Evolutionary conservation across 179 eudicot species (phyloP).

Genomic region (Corrigiola litoralis): DNA sequence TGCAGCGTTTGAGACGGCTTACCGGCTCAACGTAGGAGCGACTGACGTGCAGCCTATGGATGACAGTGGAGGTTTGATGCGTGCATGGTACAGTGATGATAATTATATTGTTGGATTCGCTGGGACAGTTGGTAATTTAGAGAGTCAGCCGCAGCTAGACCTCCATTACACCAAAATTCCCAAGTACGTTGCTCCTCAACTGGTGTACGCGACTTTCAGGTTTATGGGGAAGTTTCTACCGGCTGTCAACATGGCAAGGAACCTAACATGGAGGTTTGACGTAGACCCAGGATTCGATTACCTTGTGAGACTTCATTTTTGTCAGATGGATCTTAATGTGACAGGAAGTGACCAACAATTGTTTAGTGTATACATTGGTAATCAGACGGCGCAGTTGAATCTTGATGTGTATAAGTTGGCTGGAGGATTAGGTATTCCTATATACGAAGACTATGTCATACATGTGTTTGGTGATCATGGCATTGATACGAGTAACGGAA

Average conservation of each 20-base stretch:
- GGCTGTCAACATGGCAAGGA: not conserved
- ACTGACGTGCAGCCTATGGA: not conserved
- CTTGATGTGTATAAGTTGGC: slow-evolving; percentile 14
- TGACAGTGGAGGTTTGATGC: slow-evolving; percentile 9
- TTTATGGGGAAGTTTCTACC: not conserved
- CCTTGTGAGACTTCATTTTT: slow-evolving; percentile 39
- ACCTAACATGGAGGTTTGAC: slow-evolving; percentile 34
- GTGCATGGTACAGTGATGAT: slow-evolving; percentile 18
- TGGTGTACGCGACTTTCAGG: slow-evolving; percentile 26
- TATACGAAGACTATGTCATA: slow-evolving; percentile 28
- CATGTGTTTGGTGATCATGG: not conserved
- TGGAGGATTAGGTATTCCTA: slow-evolving; percentile 15
- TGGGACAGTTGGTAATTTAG: not conserved
- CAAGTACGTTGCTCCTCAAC: slow-evolving; percentile 26
- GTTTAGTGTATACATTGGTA: slow-evolving; percentile 24
- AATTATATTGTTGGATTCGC: not conserved
- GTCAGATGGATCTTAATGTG: slow-evolving; percentile 14
- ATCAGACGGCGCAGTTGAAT: slow-evolving; percentile 9
- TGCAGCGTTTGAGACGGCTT: slow-evolving; percentile 4
- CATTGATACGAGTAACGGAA: not conserved
- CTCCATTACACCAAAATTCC: slow-evolving; percentile 9
- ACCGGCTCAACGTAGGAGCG: slow-evolving; percentile 20
- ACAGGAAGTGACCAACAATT: not conserved
- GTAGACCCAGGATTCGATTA: slow-evolving; percentile 43
- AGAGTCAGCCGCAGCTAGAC: not conserved